Percentiles rank a stretch among this genome's conserved stretches.
phyloP scores from a whole-genome alignment of 2,329 filamentous ascomycete species.

The Alternaria angustiovoidea region DNA sequence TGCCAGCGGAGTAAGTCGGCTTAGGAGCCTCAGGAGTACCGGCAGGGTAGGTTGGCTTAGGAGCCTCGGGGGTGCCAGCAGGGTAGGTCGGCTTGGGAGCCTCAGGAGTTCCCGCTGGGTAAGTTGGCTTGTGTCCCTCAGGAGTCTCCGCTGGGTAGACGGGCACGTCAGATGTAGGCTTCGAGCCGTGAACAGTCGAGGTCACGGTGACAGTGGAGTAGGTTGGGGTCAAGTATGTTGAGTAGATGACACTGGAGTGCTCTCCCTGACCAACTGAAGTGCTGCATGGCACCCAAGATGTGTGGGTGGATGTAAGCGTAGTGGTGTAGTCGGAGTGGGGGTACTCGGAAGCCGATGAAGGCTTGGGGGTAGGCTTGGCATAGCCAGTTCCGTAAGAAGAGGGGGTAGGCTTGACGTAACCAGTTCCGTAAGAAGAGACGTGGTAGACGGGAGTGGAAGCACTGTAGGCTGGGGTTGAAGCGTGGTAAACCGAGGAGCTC shows the following conservation, averaged over 20 bases:
- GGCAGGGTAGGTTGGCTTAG: conserved; percentile 11
- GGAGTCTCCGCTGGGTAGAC: conserved; percentile 9
- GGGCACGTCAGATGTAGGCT: conserved; percentile 17
- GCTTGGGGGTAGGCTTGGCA: conserved; percentile 4
- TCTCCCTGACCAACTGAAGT: conserved; percentile 45
- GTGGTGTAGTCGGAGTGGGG: conserved; percentile 33
- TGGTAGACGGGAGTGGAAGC: conserved; percentile 13
- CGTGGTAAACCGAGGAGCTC: not conserved
- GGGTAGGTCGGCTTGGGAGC: not conserved
- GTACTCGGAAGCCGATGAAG: conserved; percentile 18
- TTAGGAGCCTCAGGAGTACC: conserved; percentile 9
- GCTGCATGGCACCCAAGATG: conserved; percentile 50
- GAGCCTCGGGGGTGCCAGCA: not conserved
- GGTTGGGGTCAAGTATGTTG: conserved; percentile 51
- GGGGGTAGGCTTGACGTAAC: not conserved
- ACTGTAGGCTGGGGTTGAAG: not conserved
- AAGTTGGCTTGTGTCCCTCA: not conserved
- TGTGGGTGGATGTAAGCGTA: conserved; percentile 37
- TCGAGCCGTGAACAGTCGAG: conserved; percentile 37
- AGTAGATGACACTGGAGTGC: conserved; percentile 41
- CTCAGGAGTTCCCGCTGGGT: not conserved
- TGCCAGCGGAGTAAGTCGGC: not conserved
- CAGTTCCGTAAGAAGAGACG: conserved; percentile 18
- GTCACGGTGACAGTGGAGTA: conserved; percentile 42
- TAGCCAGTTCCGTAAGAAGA: conserved; percentile 17